Evolutionary conservation across 768 basidiomycete species (phyloP), one percentile per base, ranked within the genome.

Genomic region (Serendipita sp.): DNA sequence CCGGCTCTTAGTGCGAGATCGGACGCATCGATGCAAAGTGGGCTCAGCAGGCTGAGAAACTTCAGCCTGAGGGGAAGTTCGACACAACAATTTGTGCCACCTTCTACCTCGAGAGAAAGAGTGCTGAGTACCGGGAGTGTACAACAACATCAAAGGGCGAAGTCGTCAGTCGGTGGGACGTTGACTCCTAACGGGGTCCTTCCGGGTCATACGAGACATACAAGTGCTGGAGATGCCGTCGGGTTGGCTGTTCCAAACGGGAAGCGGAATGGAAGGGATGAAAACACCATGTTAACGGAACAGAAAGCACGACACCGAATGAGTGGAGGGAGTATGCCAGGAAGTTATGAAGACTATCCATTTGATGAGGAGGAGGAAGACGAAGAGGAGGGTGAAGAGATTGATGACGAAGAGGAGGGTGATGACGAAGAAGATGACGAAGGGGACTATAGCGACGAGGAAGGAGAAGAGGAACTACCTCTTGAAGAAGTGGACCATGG

Each of bases 1-100:
- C 96, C 96, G 0, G 88, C 95, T 0, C 80, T 99, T 41, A 94
- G 91, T 65, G 96, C 95, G 2, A 84, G 91, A 1, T 97, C 94
- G 1, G 95, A 97, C 70, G 83, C 83, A 3, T 89, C 89, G 1
- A 81, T 83, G 67, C 82, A 82, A 68, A 86, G 84, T 69, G 77
- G 89, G 0, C 76, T 91, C 11, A 82, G 86, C 5, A 83, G 90
- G 5, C 73, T 96, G 30, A 75, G 90, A 66, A 83, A 91, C 73
- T 84, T 90, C 76, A 85, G 86, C 72, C 78, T 90, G n/a, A 81
- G 76, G 66, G 72, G 79, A 63, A 78, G 77, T 66, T 64, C 76
- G 3, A 23, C 47, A 38, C 65, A 38, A 30, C 8, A 58, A 36
- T 32, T 36, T 11, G 28, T 51, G 11, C 23, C 56, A 10, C 52